Evolutionary conservation across 208 protist genomes (phyloP), one percentile per base, ranked within the genome.

Genomic region (Wallacemonas sp.): DNA sequence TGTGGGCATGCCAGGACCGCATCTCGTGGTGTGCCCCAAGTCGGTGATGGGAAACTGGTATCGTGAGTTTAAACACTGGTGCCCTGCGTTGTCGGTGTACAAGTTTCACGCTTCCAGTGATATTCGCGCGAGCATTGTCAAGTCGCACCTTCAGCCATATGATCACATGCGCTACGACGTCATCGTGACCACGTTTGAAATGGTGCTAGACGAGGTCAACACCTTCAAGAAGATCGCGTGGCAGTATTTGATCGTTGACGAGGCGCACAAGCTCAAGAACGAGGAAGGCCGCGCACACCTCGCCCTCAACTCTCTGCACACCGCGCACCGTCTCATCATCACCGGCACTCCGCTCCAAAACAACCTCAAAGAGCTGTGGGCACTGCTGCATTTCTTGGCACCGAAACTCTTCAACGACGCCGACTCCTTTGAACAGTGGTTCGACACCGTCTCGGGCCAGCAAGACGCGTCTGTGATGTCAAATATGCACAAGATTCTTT

Each of bases 221-320:
- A 74, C 80, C 1, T 98, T 99, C 24, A 84, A 86, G 58, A 95
- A 91, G 58, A 84, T 97, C 49, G 59, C 66, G 2, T 99, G 95
- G 94, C 70, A 96, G 38, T 99, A 98, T 55, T 69, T 99, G n/a
- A 92, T 99, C 54, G 91, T 99, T 33, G 99, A 99, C 83, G 99
- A 99, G 88, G 99, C 98, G 6, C 99, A 98, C 68, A 95, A 94
- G 65, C 83, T 98, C 19, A 98, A 98, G 74, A 97, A 96, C 62
- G 87, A 95, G 38, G 88, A 97, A 41, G 80, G 87, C 17, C 70
- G 77, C 12, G 79, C 84, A 34, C 84, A 93, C 70, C 70, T 66
- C 4, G 79, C 76, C 5, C 70, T 98, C 6, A 61, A 86, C 54
- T 85, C 86, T 6, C 70, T 98, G 56, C 53, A 78, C 21, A 84